A percentile compares a stretch with the other conserved stretches of the same genome.
Evolutionary conservation across 805 yeast genomes (phyloP).

Genomic region (Tetrapisispora taiwanensis): DNA sequence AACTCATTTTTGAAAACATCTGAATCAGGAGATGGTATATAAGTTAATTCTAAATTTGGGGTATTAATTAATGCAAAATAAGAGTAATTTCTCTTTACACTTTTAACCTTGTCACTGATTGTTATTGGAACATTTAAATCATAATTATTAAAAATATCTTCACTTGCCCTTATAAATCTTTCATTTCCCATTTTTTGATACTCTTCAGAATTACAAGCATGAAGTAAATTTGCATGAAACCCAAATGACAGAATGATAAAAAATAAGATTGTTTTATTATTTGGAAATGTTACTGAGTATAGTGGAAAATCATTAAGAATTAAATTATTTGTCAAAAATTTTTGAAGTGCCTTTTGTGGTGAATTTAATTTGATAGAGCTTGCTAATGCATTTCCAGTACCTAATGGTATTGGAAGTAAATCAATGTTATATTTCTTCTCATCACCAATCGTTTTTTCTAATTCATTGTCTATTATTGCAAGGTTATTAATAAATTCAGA

Average conservation of each 20-base stretch:
- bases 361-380: slow-evolving; percentile 41
- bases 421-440: slow-evolving; percentile 5
- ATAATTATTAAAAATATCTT: slow-evolving; percentile 36
- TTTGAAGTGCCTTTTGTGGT: slow-evolving; percentile 29
- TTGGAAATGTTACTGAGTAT: slow-evolving; percentile 27
- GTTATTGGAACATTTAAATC: slow-evolving; percentile 13
- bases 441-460: too few species aligned
- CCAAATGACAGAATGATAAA: slow-evolving; percentile 75
- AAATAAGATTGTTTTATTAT: slow-evolving; percentile 24
- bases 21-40: slow-evolving; percentile 25
- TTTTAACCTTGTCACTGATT: background rate
- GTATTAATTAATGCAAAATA: slow-evolving; percentile 24
- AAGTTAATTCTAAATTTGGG: slow-evolving; percentile 22
- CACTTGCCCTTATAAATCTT: slow-evolving; percentile 64
- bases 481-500: slow-evolving; percentile 61
- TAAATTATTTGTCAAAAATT: slow-evolving; percentile 23
- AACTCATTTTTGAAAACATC: slow-evolving; percentile 15
- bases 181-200: slow-evolving; percentile 52
- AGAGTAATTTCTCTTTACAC: slow-evolving; percentile 8
- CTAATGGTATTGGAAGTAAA: slow-evolving; percentile 49
- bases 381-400: slow-evolving; percentile 80
- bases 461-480: slow-evolving; percentile 2
- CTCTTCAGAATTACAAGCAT: slow-evolving; percentile 64
- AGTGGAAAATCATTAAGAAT: slow-evolving; percentile 22
- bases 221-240: slow-evolving; percentile 76